Percentiles rank a stretch among this genome's conserved stretches.
phyloP scores from a whole-genome alignment of 768 basidiomycete genomes.

The Boletus rufocinnamomeus region DNA sequence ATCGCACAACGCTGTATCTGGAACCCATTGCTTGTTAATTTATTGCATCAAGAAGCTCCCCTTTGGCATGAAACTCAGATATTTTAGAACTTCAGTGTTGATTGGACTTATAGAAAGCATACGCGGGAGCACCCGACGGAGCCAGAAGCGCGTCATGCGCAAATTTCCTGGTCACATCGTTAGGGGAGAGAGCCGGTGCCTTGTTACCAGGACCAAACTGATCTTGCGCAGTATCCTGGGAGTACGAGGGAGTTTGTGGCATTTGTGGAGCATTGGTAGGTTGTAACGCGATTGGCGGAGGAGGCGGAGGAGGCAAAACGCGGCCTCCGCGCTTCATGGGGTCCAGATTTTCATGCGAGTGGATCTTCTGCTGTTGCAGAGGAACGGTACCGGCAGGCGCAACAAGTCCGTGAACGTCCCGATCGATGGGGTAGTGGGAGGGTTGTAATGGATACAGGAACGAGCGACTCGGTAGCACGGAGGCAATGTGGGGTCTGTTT shows the following conservation, averaged over 20 bases:
- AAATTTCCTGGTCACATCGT: slow-evolving; percentile 12
- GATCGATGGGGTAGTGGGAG: neutral
- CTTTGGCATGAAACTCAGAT: neutral
- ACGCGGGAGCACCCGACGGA: neutral
- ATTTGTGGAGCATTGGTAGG: neutral
- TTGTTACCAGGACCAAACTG: slow-evolving; percentile 8
- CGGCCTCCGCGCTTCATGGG: neutral
- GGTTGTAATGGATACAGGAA: neutral
- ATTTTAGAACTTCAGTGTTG: slow-evolving; percentile 4
- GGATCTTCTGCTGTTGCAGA: neutral
- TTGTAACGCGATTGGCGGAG: neutral
- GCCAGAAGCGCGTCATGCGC: slow-evolving; percentile 9
- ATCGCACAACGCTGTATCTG: neutral
- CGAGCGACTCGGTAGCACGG: neutral
- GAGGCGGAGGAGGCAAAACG: neutral
- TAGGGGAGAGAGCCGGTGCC: slow-evolving; percentile 8
- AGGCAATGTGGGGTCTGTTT: neutral
- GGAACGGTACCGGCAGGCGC: neutral
- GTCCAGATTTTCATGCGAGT: neutral
- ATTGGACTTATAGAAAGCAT: slow-evolving; percentile 6
- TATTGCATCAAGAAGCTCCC: neutral
- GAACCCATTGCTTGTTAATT: neutral
- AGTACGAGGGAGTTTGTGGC: neutral
- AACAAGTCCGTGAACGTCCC: neutral
- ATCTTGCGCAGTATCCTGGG: slow-evolving; percentile 6